These are phyloP conservation scores for Claviceps paspali DNA, from an alignment of 2,329 filamentous ascomycete genomes.

Conservation along the genomic window DNA sequence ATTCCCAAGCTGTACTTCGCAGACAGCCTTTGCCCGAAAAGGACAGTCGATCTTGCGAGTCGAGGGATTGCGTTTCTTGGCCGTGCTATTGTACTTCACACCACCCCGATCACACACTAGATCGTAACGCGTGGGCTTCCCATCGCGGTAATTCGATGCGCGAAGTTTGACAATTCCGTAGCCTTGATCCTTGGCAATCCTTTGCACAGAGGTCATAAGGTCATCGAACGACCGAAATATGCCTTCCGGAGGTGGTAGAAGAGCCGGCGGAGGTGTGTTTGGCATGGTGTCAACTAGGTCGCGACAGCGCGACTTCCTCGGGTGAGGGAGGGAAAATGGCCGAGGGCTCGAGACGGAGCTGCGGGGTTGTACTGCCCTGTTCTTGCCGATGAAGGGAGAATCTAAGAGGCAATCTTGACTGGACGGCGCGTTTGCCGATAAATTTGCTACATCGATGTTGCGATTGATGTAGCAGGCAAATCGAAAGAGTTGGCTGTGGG, in stretches of 20 bases:
- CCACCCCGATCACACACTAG: slow-evolving; percentile 48
- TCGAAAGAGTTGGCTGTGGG: slow-evolving; percentile 22
- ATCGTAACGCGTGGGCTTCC: slow-evolving; percentile 47
- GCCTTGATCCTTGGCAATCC: slow-evolving; percentile 45
- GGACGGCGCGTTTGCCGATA: background rate
- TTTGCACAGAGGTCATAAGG: slow-evolving; percentile 40
- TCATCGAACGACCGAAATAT: slow-evolving; percentile 46
- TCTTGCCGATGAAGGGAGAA: background rate
- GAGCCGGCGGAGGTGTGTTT: slow-evolving; percentile 29
- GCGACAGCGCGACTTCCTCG: slow-evolving; percentile 14
- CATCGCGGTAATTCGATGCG: slow-evolving; percentile 47
- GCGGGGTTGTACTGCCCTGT: background rate
- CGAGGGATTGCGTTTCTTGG: slow-evolving; percentile 48
- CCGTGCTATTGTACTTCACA: slow-evolving; percentile 49
- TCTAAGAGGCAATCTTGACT: background rate
- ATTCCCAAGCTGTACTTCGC: slow-evolving; percentile 45
- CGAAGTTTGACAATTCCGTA: slow-evolving; percentile 48
- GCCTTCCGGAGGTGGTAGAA: slow-evolving; percentile 42
- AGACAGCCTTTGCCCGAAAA: slow-evolving; percentile 48
- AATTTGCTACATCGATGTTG: background rate
- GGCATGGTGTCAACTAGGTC: slow-evolving; percentile 24
- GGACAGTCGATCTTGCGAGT: slow-evolving; percentile 50
- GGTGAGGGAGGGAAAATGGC: slow-evolving; percentile 5
- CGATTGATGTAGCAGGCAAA: slow-evolving; percentile 7
- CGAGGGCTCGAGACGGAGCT: background rate